Evolutionary conservation across 1,284 basidiomycete species (phyloP), one percentile per base, ranked within the genome.

Genomic region (Moesziomyces sp.): DNA sequence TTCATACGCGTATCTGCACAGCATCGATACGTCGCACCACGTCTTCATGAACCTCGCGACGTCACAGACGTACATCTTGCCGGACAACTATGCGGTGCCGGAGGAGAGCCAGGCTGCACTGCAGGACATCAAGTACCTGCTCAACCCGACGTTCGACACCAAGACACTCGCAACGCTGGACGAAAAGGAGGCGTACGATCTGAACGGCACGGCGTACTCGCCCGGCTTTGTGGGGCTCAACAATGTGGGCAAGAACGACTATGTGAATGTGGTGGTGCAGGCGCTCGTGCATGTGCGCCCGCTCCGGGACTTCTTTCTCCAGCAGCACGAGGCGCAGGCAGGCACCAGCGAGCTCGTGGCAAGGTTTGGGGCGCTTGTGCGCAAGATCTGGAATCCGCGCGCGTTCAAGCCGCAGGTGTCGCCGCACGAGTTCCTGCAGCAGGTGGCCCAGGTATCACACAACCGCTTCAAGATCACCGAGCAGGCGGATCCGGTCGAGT

Each of bases 381-480:
- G 93, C 85, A 94, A 97, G 84, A 84, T 98, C 26, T 99, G 97
- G 97, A 99, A 98, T 35, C 72, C 78, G 21, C 71, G 70, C 13
- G 73, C 70, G 13, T 83, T 99, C 89, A 99, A 99, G 85, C 91
- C 92, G 59, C 97, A 99, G 88, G 94, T 98, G 71, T 93, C 92
- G 74, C 97, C 97, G 10, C 97, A 99, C 85, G 97, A 99, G 85
- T 95, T 99, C 83, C 86, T 97, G 68, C 97, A 99, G 85, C 96
- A 99, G 86, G 94, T 99, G 48, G 91, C 91, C 69, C 89, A 92
- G 70, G 91, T 91, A 35, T 94, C 92, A 80, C 88, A 87, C 33
- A 93, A 94, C 16, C 93, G 93, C 85, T 99, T 95, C 86, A 90
- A 91, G 76, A 88, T 97, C 71, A 95, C 95, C 75, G 89, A 93